Base-by-base conservation (phyloP, 2,329 filamentous ascomycete species). In the Colletotrichum higginsianum region DNA sequence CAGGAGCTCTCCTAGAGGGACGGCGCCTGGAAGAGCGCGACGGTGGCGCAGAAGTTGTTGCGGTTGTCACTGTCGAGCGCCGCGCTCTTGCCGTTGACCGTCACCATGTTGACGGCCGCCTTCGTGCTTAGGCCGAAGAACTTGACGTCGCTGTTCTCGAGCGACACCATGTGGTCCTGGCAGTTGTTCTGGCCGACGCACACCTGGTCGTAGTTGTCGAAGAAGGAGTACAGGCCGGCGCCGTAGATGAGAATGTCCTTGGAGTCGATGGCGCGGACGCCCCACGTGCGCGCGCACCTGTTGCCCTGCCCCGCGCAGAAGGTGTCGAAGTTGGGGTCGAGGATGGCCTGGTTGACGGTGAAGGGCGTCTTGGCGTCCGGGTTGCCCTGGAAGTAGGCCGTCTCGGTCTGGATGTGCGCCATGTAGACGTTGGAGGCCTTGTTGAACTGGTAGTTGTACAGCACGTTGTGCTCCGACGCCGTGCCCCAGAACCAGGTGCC, bases 371-470 rank as follows among this genome's bases (percentile, higher is more conserved):
- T 86, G 2, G 94, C 89, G 75, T 92, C 88, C 5, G 95, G 94
- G 84, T 96, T 95, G 79, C 92, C 89, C 84, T 97, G 94, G 87
- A 92, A 94, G 86, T 94, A 95, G 42, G 95, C 93, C 6, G 95
- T 98, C 84, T 98, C 96, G 4, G 93, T 94, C 84, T 98, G 95
- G 77, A 97, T 94, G 61, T 94, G 84, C 13, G 89, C 91, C 88
- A 97, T 92, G 85, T 93, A 97, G 74, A 97, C 87, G 78, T 95
- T 92, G 78, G 90, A 87, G 2, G 95, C 94, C 73, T 92, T 91
- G 78, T 88, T 85, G 77, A 98, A 85, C 82, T 97, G 93, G 85
- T 97, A 98, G 85, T 98, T 96, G 84, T 93, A 94, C 30, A 92
- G 83, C 52, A 91, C 87, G 69, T 79, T 89, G 82, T 92, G 90